A percentile compares a stretch with the other conserved stretches of the same genome.
Evolutionary conservation across 2,329 filamentous ascomycete genomes (phyloP).

Genomic region (Fusarium brachygibbosum): DNA sequence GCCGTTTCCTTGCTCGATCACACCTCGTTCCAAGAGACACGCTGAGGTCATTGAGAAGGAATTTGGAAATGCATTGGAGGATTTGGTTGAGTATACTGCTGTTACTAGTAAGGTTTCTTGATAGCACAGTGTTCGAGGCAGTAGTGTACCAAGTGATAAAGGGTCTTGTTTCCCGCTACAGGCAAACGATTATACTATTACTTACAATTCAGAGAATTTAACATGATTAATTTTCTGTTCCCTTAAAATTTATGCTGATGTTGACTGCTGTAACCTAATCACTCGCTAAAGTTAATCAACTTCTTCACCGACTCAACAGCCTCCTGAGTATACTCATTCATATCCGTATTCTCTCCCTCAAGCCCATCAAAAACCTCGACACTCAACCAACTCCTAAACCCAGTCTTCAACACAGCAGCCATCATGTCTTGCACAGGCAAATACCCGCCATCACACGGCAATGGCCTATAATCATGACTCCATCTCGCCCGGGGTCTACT

Average conservation of each 20-base stretch:
- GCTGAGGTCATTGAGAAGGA: slow-evolving; percentile 53
- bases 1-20: slow-evolving; percentile 58
- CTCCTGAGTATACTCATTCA: slow-evolving; percentile 18
- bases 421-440: slow-evolving; percentile 75
- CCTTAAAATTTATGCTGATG: too few relatives aligned
- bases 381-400: slow-evolving; percentile 75
- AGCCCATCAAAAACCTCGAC: slow-evolving; percentile 75
- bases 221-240: too few relatives aligned
- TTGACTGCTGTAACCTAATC: background rate
- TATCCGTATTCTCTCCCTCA: slow-evolving; percentile 13
- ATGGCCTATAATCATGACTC: slow-evolving; percentile 78
- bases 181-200: too few relatives aligned
- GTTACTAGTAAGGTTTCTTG: slow-evolving; percentile 42
- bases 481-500: slow-evolving; percentile 73
- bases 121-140: background rate
- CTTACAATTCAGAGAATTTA: too few relatives aligned
- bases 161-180: too few relatives aligned
- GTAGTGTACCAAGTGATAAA: too few relatives aligned
- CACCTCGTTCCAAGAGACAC: slow-evolving; percentile 53
- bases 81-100: slow-evolving; percentile 49
- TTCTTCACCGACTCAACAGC: slow-evolving; percentile 33
- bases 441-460: slow-evolving; percentile 79
- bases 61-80: slow-evolving; percentile 40
- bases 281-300: slow-evolving; percentile 1
- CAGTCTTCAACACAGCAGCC: slow-evolving; percentile 74